Base-by-base conservation (phyloP, 768 basidiomycete genomes). In the Boletus tomentosulus region DNA sequence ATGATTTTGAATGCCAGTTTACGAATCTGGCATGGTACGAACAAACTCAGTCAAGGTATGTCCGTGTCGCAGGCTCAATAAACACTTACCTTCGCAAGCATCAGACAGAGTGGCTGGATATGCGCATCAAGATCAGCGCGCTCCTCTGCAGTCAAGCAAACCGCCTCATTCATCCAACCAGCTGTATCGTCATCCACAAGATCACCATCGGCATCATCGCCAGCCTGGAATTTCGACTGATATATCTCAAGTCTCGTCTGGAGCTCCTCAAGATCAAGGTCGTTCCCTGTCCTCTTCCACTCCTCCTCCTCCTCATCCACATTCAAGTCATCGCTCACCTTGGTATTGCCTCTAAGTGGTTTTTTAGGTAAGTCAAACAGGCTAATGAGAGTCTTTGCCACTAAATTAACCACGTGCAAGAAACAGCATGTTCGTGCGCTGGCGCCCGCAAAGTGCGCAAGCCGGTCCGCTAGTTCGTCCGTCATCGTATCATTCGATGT, bases 381-480 rank as follows among this genome's bases (percentile, higher is more conserved):
- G 0, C 49, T 2, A 0, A 76, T 38, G 0, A 75, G 25, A 0
- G 57, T 61, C 46, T 74, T 73, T 0, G 71, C 74, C 1, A 73
- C 61, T 0, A 78, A 59, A 43, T 72, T 74, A 8, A 30, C 19
- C 8, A 39, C 11, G 9, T 53, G 51, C 13, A 53, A n/a, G 28
- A 53, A 53, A 6, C 16, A 76, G 28, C 4, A 74, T 0, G 64
- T 66, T 6, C 10, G 38, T 9, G 38, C 38, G 8, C 19, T 39
- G 22, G 27, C 42, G 1, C 38, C 38, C 5, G 1, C 19, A 22
- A 39, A 19, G 19, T 39, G 38, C 1, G 38, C 38, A 15, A 39
- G 8, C 16, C 7, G 19, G 19, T 39, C 10, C 8, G 9, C 38
- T 22, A 39, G 15, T 12, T 39, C 42, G 11, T 10, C 4, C 10